phyloP scores from a whole-genome alignment of 2,329 filamentous ascomycete genomes.

The Trichoderma cornu-damae region DNA sequence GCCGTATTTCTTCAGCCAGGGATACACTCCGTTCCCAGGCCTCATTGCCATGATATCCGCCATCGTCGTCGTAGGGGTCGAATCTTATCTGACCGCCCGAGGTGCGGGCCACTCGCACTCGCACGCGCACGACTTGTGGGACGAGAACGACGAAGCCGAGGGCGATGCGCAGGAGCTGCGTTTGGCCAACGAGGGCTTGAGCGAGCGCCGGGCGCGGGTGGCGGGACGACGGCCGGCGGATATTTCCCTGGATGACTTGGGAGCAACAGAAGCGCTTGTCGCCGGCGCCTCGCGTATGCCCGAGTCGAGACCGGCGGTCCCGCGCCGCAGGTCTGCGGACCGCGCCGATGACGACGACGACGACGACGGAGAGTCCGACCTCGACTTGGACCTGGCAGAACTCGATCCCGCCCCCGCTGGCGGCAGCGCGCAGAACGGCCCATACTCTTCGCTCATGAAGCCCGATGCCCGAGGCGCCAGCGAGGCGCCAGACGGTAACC shows the following conservation, averaged over 20 bases:
- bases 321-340: conserved; percentile 29
- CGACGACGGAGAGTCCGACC: conserved; percentile 49
- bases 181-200: conserved; percentile 30
- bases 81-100: conserved; percentile 79
- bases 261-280: conserved; percentile 51
- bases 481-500: conserved; percentile 25
- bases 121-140: conserved; percentile 46
- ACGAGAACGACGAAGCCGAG: conserved; percentile 43
- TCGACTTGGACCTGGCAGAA: conserved; percentile 58
- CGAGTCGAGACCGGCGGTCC: conserved; percentile 43
- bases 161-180: conserved; percentile 27
- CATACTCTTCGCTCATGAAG: conserved; percentile 32
- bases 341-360: conserved; percentile 35
- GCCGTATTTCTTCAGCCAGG: conserved; percentile 70
- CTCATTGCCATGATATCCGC: conserved; percentile 77
- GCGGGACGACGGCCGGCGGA: conserved; percentile 41
- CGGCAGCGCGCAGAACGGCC: conserved; percentile 25
- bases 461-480: neutral
- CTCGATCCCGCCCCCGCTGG: conserved; percentile 42
- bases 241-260: conserved; percentile 49
- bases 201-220: conserved; percentile 35
- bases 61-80: conserved; percentile 76
- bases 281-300: conserved; percentile 55
- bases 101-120: conserved; percentile 59
- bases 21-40: conserved; percentile 75